A percentile compares a stretch with the other conserved stretches of the same genome.
These are phyloP conservation scores for Exidia glandulosa DNA, from an alignment of 768 basidiomycete species.

Conservation along the genomic window DNA sequence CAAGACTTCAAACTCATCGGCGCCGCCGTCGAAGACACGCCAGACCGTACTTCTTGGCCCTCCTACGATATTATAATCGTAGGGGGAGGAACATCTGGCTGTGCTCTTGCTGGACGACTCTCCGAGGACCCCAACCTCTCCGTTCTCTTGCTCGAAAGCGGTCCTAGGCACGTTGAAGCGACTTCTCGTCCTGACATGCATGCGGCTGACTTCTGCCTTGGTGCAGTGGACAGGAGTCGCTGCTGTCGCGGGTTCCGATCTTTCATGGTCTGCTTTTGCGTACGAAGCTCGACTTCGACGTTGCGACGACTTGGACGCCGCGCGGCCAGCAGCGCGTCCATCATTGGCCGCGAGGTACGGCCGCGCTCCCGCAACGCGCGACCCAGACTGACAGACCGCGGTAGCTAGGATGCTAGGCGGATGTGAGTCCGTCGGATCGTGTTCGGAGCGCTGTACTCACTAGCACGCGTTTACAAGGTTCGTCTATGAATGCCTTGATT, in stretches of 20 bases:
- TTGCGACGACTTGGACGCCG: conserved; percentile 36
- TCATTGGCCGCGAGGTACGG: conserved; percentile 57
- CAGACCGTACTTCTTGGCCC: conserved; percentile 1
- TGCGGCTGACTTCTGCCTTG: neutral
- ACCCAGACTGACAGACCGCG: neutral
- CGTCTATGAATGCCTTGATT: conserved; percentile 54
- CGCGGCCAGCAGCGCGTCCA: conserved; percentile 39
- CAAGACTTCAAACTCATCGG: neutral
- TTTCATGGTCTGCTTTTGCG: conserved; percentile 23
- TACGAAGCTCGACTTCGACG: conserved; percentile 31
- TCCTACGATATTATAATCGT: conserved; percentile 15
- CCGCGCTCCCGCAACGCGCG: neutral
- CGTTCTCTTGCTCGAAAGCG: conserved; percentile 21
- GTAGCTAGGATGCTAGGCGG: conserved; percentile 61
- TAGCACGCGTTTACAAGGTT: conserved; percentile 26
- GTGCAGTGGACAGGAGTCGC: neutral
- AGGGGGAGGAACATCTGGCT: conserved; percentile 27
- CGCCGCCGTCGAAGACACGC: neutral
- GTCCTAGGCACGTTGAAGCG: conserved; percentile 13
- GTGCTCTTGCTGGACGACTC: conserved; percentile 26
- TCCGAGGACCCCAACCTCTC: conserved; percentile 20
- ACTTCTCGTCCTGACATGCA: neutral
- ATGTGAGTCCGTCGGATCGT: conserved; percentile 36
- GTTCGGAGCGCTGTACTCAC: neutral
- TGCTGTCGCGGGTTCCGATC: neutral